Conservation (phyloP, 306 rosid genomes). For the Carpinus fangiana region DNA sequence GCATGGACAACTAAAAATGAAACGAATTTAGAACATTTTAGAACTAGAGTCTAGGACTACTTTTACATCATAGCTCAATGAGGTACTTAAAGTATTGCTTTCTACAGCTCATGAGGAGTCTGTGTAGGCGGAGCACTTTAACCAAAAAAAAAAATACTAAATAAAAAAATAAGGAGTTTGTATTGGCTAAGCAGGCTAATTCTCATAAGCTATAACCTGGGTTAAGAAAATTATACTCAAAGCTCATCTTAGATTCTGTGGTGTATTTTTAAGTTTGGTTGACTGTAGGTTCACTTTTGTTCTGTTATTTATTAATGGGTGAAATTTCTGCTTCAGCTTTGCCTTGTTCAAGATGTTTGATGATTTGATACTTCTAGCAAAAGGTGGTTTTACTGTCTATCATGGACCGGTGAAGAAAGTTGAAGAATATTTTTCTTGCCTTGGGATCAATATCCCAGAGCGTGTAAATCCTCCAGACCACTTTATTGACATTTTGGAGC, state of each 20-base stretch:
- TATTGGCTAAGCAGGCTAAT: neutral
- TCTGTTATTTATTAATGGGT: slow-evolving; percentile 26
- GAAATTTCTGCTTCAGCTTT: slow-evolving; percentile 59
- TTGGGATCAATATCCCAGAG: slow-evolving; percentile 82
- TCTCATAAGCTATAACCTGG: neutral
- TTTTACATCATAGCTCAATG: neutral
- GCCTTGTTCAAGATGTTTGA: slow-evolving; percentile 97
- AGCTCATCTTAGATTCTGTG: slow-evolving; percentile 4
- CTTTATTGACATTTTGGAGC: slow-evolving; percentile 93
- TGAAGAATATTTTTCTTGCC: slow-evolving; percentile 77
- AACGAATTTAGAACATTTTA: neutral
- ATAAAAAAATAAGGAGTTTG: too few relatives aligned
- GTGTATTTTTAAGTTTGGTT: neutral
- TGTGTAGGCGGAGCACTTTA: neutral
- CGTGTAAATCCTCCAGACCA: slow-evolving; percentile 91
- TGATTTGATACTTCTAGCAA: slow-evolving; percentile 88
- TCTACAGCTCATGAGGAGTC: neutral
- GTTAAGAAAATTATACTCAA: slow-evolving; percentile 8
- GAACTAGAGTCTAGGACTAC: neutral
- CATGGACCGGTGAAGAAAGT: slow-evolving; percentile 80
- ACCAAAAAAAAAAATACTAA: too few relatives aligned
- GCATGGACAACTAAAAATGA: neutral
- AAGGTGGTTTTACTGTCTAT: slow-evolving; percentile 96
- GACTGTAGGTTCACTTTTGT: slow-evolving; percentile 4
- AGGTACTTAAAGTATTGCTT: neutral